Conservation (phyloP, 1,284 basidiomycete species). For the Cryptococcus sp. region DNA sequence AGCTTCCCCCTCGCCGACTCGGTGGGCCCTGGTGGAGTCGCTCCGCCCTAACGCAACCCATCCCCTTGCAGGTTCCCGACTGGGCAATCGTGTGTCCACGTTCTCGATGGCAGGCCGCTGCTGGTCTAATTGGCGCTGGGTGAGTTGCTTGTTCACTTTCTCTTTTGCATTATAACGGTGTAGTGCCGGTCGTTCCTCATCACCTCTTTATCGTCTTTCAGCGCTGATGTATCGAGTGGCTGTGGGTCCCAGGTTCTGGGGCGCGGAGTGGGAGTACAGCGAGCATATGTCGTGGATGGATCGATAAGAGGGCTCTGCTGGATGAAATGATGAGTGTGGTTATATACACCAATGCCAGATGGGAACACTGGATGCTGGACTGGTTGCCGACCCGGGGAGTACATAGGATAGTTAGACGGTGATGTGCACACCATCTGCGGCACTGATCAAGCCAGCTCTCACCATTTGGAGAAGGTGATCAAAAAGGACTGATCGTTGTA, state of each 20-base stretch:
- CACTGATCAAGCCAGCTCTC: too few species aligned
- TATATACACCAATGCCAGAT: too few species aligned
- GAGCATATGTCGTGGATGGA: constrained; percentile 45
- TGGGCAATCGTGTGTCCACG: constrained; percentile 63
- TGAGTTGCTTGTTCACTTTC: constrained; percentile 18
- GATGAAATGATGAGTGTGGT: too few species aligned
- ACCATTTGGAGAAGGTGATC: too few species aligned
- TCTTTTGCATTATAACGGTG: too few species aligned
- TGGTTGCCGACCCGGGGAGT: too few species aligned
- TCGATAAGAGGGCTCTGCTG: constrained; percentile 6
- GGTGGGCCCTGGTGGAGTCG: neutral
- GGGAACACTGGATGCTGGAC: too few species aligned
- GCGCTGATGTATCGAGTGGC: neutral
- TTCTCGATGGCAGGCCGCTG: constrained; percentile 61
- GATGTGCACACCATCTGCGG: too few species aligned
- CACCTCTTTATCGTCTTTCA: too few species aligned
- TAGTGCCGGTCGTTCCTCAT: too few species aligned
- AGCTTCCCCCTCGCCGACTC: neutral
- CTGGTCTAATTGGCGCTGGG: constrained; percentile 62
- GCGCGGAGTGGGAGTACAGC: constrained; percentile 34
- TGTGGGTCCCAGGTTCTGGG: constrained; percentile 31
- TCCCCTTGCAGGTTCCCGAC: constrained; percentile 56
- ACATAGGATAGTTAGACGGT: too few species aligned
- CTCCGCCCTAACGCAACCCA: neutral
- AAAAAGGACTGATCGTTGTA: too few species aligned